Base-by-base conservation (phyloP, 176 grass and related monocot genomes). In the Alopecurus myosuroides region DNA sequence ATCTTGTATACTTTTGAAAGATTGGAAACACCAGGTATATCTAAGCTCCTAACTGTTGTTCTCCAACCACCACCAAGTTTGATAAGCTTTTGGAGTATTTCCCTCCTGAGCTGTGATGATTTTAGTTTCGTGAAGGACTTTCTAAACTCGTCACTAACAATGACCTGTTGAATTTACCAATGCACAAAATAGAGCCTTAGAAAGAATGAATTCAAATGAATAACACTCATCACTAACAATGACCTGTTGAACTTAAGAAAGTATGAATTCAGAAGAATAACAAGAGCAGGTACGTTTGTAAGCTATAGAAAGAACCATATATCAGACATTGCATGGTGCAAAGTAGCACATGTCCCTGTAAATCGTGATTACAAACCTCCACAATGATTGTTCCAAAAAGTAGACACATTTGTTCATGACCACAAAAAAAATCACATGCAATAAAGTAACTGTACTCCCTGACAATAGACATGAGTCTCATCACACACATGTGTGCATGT, bases 101-200 rank as follows among this genome's bases (percentile, higher is more conserved):
- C 85, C 74, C 34, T 88, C 70, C 87, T 85, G 39, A 86, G 51
- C 14, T 55, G 77, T 5, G 41, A 62, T 55, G 90, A 92, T 83
- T 85, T 97, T 51, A 97, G 34, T 66, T 86, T 92, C 22, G 40
- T n/a, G 31, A 94, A 97, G 52, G 92, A 92, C 77, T 77, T 94
- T 65, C 86, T 90, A 53, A 97, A 94, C 36, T 92, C 91, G 15
- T 97, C 90, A 44, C 95, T 97, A 23, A 97, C 73, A 73, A 94
- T 51, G 6, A 97, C 86, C 95, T 97, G 81, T 79, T 63, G 31
- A 78, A 37, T 76, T 76, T 64, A 77, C 29, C 20, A 84, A 80
- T 25, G 66, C 35, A 84, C 11, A 67, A 86, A 72, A 69, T 40
- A 35, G 30, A 52, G 37, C 19, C 4, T 11, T 15, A 50, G 45